Percentiles rank a stretch among this genome's conserved stretches.
These are phyloP conservation scores for Oryza glaberrima DNA, from an alignment of 176 grass and related monocot genomes.

Conservation along the genomic window DNA sequence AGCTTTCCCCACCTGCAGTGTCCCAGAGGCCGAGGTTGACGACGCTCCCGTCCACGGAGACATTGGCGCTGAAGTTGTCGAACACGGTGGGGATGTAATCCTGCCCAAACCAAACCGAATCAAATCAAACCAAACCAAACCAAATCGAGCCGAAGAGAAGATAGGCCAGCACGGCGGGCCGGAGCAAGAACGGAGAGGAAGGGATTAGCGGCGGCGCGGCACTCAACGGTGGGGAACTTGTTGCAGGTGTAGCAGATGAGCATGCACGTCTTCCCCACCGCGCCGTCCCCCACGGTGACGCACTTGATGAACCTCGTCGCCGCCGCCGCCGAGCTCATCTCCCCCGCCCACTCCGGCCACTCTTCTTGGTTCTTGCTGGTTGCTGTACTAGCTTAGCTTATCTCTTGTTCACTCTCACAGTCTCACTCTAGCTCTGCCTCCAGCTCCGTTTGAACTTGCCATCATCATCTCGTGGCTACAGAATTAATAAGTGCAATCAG, in stretches of 20 bases:
- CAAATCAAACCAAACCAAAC: not conserved
- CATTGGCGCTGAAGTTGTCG: conserved; percentile 79
- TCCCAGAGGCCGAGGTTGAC: conserved; percentile 73
- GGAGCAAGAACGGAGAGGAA: not conserved
- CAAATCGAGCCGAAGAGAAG: not conserved
- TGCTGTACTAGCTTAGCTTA: no score
- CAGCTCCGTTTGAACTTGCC: not conserved
- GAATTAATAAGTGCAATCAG: no score
- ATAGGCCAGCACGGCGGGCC: not conserved
- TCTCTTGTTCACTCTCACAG: no score
- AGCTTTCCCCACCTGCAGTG: conserved; percentile 53
- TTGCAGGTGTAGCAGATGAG: conserved; percentile 99
- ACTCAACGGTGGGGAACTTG: conserved; percentile 79
- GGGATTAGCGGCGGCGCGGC: not conserved
- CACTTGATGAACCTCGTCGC: conserved; percentile 75
- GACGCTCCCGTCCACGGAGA: conserved; percentile 71
- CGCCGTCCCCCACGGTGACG: conserved; percentile 83
- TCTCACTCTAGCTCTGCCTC: not conserved
- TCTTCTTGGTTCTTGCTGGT: not conserved
- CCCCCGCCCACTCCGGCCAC: not conserved
- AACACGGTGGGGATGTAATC: conserved; percentile 79
- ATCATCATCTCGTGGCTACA: no score
- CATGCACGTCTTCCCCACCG: conserved; percentile 97
- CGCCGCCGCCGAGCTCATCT: conserved; percentile 34
- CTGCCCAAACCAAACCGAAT: conserved; percentile 30